Evolutionary conservation across 495 filamentous ascomycete genomes (phyloP), one percentile per base, ranked within the genome.

Genomic region (Neurospora africana): DNA sequence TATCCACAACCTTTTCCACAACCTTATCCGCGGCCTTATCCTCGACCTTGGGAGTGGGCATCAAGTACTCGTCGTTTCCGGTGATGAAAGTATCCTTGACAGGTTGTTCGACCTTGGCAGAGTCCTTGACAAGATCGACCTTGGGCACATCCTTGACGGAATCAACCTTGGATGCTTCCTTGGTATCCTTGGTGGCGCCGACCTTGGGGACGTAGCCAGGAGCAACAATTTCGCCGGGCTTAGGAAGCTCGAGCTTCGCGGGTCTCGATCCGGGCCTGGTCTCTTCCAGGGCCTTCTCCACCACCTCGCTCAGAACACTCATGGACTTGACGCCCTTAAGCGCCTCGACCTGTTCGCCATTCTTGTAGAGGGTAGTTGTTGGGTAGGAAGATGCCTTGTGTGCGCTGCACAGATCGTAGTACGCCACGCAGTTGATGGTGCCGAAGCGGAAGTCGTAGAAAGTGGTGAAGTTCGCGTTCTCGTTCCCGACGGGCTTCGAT

Each of bases 391-490:
- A 72, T 69, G 98, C 85, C 1, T 87, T 82, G 70, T 93, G 84
- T 40, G 86, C 84, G 65, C 78, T 75, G 80, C 95, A 99, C 3
- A 91, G 81, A 76, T 94, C 91, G 47, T 89, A 90, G 78, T 89
- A 91, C 9, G 91, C 92, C 47, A 92, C 78, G 81, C 95, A 99
- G 80, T 98, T 93, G 73, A 99, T 79, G 38, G 86, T 86, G 4
- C 86, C 95, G 77, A 98, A 98, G 75, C 92, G 89, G 81, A 98
- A 94, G 81, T 97, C 88, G 80, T 98, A 98, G 79, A 90, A 95
- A 41, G 86, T 83, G n/a, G 83, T 84, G 70, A 89, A 90, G 69
- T 83, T 77, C 35, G 70, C 68, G 67, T 83, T 74, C 69, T 76
- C 78, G 72, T 78, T 71, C 7, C 70, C 75, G 17, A 70, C 78